Base-by-base conservation (phyloP, 2,329 filamentous ascomycete species). In the Colletotrichum sp. region DNA sequence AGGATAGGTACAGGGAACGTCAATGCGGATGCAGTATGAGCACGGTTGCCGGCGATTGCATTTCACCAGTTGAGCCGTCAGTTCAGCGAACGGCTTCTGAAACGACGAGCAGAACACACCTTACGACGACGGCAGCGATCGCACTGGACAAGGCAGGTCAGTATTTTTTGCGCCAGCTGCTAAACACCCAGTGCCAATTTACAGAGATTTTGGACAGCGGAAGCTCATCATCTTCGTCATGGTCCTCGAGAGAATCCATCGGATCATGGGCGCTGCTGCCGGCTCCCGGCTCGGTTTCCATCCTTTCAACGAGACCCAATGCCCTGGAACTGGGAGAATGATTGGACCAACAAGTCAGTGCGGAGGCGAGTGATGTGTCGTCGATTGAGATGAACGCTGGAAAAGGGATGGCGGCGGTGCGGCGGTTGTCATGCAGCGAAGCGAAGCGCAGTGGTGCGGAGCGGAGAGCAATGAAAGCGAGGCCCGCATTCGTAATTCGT, bases 81-180 rank as follows among this genome's bases (percentile, higher is more conserved):
- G 27, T 36, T 25, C 7, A 19, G 13, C 15, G 16, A 6, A 34
- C 6, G 11, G 25, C 8, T 25, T 25, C 22, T 8, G 19, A 57
- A 57, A 9, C 12, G 25, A 28, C 34, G 25, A 19, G 6, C 13
- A 30, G 27, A 30, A 48, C 19, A 39, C 16, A 74, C 74, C 66
- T 76, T 76, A 8, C 74, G 52, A 19, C 60, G 74, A 39, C 74
- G 74, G 19, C 70, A 76, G 16, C 74, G 65, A 16, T 74, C 70
- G 36, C 71, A 76, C 74, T 76, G 15, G n/a, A 11, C n/a, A 12
- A 39, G 25, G 12, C 5, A 57, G 3, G 25, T 22, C 22, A 32
- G 13, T 15, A 34, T 44, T 28, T 0, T 67, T 28, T 2, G 28
- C 8, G 19, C 8, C 19, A 69, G 12, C 32, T n/a, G 22, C n/a